Conservation (phyloP, 441 rosid genomes). For the Arabidopsis hybrid region DNA sequence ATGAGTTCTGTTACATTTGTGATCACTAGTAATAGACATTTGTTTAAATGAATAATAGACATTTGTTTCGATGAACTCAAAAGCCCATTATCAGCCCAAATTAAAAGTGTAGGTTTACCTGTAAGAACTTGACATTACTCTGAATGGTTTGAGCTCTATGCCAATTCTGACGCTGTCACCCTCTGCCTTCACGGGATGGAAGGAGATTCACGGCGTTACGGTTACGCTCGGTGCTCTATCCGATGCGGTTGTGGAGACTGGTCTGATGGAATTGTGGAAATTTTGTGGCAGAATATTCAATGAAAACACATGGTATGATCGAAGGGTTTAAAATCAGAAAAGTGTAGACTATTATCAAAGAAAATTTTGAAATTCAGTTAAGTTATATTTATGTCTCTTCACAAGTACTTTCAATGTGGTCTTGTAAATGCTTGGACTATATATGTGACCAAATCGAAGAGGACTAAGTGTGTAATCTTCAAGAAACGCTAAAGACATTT, state of each 20-base stretch:
- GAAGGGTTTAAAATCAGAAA: neutral
- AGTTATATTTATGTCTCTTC: neutral
- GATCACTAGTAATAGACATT: neutral
- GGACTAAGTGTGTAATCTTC: neutral
- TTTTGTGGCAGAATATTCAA: neutral
- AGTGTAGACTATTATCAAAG: neutral
- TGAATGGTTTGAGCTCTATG: neutral
- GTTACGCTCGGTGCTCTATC: slow-evolving; percentile 19
- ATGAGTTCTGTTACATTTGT: neutral
- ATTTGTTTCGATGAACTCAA: slow-evolving; percentile 18
- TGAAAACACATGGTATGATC: slow-evolving; percentile 6
- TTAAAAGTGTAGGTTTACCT: slow-evolving; percentile 39
- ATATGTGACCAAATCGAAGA: neutral
- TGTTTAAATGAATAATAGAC: neutral
- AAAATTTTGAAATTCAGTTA: neutral
- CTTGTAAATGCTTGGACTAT: neutral
- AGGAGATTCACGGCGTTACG: neutral
- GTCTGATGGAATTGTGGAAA: slow-evolving; percentile 42
- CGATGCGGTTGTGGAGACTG: slow-evolving; percentile 50
- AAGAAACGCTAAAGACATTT: neutral
- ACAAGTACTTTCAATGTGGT: neutral
- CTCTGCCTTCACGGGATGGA: neutral
- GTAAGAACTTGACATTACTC: slow-evolving; percentile 27
- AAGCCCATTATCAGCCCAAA: slow-evolving; percentile 49
- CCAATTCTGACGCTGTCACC: neutral